Evolutionary conservation across 306 rosid species (phyloP).

Genomic region (Citrullus mucosospermus): DNA sequence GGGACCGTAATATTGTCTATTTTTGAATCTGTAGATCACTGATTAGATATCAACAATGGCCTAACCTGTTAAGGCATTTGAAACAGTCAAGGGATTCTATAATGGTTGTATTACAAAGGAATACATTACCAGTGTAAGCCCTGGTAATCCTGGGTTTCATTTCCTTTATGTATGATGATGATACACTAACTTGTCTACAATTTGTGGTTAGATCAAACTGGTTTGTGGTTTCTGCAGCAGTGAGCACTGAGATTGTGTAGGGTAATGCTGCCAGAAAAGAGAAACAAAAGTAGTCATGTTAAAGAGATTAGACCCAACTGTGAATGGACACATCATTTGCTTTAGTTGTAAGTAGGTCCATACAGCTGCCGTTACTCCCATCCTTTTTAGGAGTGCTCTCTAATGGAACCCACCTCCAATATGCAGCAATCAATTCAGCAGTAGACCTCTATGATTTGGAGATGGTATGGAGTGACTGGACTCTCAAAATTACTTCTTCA

Average conservation of each 20-base stretch:
- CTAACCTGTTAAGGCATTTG: neutral
- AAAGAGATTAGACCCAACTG: conserved; percentile 11
- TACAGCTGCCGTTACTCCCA: neutral
- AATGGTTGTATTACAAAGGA: neutral
- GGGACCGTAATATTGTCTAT: neutral
- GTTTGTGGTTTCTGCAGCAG: neutral
- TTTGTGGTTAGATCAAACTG: neutral
- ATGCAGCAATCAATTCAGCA: conserved; percentile 19
- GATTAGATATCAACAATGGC: neutral
- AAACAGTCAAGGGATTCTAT: neutral
- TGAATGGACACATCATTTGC: neutral
- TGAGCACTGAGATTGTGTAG: neutral
- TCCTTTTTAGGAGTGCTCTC: conserved; percentile 11
- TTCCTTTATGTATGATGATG: neutral
- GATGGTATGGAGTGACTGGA: conserved; percentile 14
- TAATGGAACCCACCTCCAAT: conserved; percentile 10
- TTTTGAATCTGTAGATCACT: neutral
- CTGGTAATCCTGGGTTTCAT: neutral
- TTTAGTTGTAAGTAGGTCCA: neutral
- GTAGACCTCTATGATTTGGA: neutral
- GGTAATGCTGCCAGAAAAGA: conserved; percentile 4
- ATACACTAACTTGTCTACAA: neutral
- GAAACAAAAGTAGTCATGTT: neutral
- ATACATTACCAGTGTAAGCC: neutral
- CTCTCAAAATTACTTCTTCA: conserved; percentile 23